Conservation (phyloP, 495 filamentous ascomycete species). For the Aspergillus egyptiacus region DNA sequence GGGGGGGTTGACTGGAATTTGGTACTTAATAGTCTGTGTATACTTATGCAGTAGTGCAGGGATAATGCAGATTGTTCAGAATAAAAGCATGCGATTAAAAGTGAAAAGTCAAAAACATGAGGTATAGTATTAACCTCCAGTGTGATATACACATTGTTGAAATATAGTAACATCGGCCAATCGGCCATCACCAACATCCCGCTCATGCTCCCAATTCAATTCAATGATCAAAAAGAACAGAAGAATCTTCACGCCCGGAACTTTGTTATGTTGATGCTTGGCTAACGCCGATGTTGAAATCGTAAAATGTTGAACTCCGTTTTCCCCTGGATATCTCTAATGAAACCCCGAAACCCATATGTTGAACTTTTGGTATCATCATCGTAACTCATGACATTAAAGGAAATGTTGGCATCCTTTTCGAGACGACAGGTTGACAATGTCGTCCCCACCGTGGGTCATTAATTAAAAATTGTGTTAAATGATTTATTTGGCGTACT, state of each 20-base stretch:
- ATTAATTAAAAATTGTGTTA: conserved; percentile 16
- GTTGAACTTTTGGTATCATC: conserved; percentile 52
- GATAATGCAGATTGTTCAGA: neutral
- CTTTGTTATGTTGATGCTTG: conserved; percentile 28
- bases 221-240: conserved; percentile 13
- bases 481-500: conserved; percentile 59
- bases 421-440: conserved; percentile 42
- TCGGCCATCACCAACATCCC: conserved; percentile 13
- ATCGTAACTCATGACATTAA: conserved; percentile 41
- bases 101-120: neutral
- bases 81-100: neutral
- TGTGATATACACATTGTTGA: conserved; percentile 27
- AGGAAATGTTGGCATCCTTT: conserved; percentile 29
- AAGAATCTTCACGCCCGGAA: conserved; percentile 12
- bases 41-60: no score
- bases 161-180: conserved; percentile 23
- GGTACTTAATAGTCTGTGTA: no score
- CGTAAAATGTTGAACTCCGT: conserved; percentile 53
- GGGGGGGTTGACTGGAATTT: neutral
- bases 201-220: conserved; percentile 11
- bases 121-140: conserved; percentile 12
- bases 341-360: conserved; percentile 41
- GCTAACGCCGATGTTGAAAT: conserved; percentile 56
- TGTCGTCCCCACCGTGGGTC: conserved; percentile 28
- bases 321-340: conserved; percentile 42